Conservation (phyloP, 2,329 filamentous ascomycete species). For the Fusarium sp. region DNA sequence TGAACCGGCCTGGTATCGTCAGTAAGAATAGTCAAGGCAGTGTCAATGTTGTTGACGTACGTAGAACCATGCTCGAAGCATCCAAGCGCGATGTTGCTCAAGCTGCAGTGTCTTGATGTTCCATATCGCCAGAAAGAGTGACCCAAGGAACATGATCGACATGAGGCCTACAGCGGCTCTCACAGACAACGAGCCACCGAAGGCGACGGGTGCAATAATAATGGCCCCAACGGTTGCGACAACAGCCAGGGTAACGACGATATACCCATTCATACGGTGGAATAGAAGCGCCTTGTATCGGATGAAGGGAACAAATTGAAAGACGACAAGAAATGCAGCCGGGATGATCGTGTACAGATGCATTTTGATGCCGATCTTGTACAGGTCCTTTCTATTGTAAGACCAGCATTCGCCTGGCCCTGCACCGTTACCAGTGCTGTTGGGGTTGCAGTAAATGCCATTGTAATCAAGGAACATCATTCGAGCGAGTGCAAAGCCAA, state of each 20-base stretch:
- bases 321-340: slow-evolving; percentile 55
- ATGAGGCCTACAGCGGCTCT: slow-evolving; percentile 58
- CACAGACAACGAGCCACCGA: slow-evolving; percentile 64
- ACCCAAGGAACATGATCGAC: slow-evolving; percentile 57
- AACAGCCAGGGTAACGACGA: slow-evolving; percentile 61
- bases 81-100: slow-evolving; percentile 72
- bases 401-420: slow-evolving; percentile 25
- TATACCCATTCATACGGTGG: slow-evolving; percentile 72
- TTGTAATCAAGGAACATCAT: slow-evolving; percentile 40
- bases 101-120: slow-evolving; percentile 71
- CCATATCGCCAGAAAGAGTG: slow-evolving; percentile 60
- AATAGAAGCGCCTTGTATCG: slow-evolving; percentile 61
- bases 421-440: background rate
- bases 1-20: background rate
- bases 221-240: slow-evolving; percentile 61
- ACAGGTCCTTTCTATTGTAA: slow-evolving; percentile 10
- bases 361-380: slow-evolving; percentile 55
- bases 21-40: background rate
- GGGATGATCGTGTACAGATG: slow-evolving; percentile 60
- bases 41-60: background rate
- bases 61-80: slow-evolving; percentile 58
- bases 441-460: slow-evolving; percentile 15
- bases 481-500: slow-evolving; percentile 28
- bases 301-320: slow-evolving; percentile 62
- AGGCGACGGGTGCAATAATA: slow-evolving; percentile 62